Evolutionary conservation across 495 filamentous ascomycete species (phyloP).

Genomic region (Platismatia glauca): DNA sequence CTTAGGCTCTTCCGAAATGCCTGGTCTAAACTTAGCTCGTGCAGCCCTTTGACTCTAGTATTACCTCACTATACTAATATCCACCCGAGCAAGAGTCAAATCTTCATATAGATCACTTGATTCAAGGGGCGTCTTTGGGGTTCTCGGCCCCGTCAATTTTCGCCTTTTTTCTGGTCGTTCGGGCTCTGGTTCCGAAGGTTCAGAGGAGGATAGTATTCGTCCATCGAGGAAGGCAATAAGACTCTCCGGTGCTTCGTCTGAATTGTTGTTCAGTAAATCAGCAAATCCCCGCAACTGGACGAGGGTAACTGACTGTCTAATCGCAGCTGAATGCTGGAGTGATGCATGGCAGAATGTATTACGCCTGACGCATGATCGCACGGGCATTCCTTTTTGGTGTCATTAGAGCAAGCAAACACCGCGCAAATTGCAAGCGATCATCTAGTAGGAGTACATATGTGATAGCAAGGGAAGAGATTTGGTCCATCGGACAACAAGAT

Average conservation of each 20-base stretch:
- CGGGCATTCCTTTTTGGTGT: neutral
- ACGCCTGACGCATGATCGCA: neutral
- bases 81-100: slow-evolving; percentile 19
- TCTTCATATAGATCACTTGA: slow-evolving; percentile 4
- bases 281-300: neutral
- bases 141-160: neutral
- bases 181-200: neutral
- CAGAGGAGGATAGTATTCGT: neutral
- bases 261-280: neutral
- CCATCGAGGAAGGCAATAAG: slow-evolving; percentile 11
- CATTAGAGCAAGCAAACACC: neutral
- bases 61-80: slow-evolving; percentile 15
- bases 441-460: too few relatives aligned
- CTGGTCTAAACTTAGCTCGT: neutral
- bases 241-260: slow-evolving; percentile 9
- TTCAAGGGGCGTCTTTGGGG: neutral
- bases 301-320: slow-evolving; percentile 1
- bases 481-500: too few relatives aligned
- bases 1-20: slow-evolving; percentile 7
- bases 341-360: slow-evolving; percentile 3
- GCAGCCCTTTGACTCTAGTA: neutral
- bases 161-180: slow-evolving; percentile 16
- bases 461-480: too few relatives aligned
- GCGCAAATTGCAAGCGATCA: neutral
- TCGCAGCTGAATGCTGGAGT: slow-evolving; percentile 2